These are phyloP conservation scores for Solanum tarijense DNA, from an alignment of 257 asterid genomes.

Conservation along the genomic window DNA sequence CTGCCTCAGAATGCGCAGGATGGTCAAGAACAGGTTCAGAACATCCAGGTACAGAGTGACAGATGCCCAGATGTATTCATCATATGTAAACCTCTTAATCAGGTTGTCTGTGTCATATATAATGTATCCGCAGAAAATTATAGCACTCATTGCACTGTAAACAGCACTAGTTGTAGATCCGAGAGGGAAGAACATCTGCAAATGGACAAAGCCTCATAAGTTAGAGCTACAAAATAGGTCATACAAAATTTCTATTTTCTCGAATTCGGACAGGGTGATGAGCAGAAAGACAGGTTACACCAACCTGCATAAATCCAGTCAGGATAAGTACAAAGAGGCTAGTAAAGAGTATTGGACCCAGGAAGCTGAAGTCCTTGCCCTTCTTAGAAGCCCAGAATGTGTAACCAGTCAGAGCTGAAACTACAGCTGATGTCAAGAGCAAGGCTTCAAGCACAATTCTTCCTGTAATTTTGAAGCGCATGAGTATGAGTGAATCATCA, in stretches of 20 bases:
- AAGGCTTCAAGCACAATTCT: slow-evolving; percentile 87
- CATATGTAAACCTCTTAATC: slow-evolving; percentile 93
- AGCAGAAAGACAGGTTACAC: neutral
- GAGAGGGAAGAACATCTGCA: slow-evolving; percentile 82
- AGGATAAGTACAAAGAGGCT: slow-evolving; percentile 67
- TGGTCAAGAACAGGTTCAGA: slow-evolving; percentile 92
- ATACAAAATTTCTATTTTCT: neutral
- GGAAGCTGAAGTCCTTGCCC: slow-evolving; percentile 93
- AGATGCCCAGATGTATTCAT: slow-evolving; percentile 97
- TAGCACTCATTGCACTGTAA: slow-evolving; percentile 75
- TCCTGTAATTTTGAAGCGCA: slow-evolving; percentile 35
- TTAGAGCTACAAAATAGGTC: neutral
- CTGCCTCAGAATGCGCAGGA: slow-evolving; percentile 76
- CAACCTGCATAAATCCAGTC: slow-evolving; percentile 85
- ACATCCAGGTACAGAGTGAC: slow-evolving; percentile 88
- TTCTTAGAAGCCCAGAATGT: slow-evolving; percentile 99
- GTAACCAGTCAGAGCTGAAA: slow-evolving; percentile 72
- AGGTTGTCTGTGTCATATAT: slow-evolving; percentile 81
- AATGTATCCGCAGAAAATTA: slow-evolving; percentile 84
- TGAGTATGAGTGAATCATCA: neutral
- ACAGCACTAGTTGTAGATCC: slow-evolving; percentile 68
- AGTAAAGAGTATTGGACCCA: slow-evolving; percentile 94
- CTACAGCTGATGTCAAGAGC: slow-evolving; percentile 89
- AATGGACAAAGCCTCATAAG: neutral
- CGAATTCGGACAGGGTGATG: neutral